These are phyloP conservation scores for Claviceps humidiphila DNA, from an alignment of 2,329 filamentous ascomycete species.

Conservation along the genomic window DNA sequence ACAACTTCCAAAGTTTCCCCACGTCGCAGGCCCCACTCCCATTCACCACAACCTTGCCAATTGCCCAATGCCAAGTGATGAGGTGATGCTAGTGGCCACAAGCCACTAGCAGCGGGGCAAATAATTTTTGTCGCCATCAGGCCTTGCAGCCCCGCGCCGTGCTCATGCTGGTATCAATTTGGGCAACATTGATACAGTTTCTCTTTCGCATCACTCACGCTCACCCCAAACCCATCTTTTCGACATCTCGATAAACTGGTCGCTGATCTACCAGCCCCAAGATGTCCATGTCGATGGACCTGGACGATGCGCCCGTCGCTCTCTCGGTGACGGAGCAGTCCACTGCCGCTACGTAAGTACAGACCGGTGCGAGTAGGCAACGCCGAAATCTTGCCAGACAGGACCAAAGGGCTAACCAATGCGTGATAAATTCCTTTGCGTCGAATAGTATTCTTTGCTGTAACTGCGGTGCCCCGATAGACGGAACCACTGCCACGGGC, in stretches of 20 bases:
- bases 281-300: slow-evolving; percentile 33
- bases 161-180: background rate
- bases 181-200: background rate
- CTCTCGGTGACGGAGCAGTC: slow-evolving; percentile 20
- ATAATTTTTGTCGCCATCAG: background rate
- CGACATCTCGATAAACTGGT: background rate
- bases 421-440: background rate
- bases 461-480: slow-evolving; percentile 92
- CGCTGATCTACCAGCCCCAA: slow-evolving; percentile 5
- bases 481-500: slow-evolving; percentile 73
- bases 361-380: background rate
- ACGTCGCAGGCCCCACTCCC: no score
- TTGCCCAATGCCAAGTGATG: no score
- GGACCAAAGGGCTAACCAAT: background rate
- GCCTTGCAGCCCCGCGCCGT: background rate
- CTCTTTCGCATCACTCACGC: background rate
- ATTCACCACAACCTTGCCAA: no score
- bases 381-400: background rate
- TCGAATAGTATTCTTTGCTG: slow-evolving; percentile 65
- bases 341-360: slow-evolving; percentile 27
- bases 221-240: background rate
- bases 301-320: slow-evolving; percentile 28
- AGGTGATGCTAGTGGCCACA: no score
- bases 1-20: no score
- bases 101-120: background rate